phyloP scores from a whole-genome alignment of 352 stramenopile genomes.

The Pilasporangium apinafurcum region DNA sequence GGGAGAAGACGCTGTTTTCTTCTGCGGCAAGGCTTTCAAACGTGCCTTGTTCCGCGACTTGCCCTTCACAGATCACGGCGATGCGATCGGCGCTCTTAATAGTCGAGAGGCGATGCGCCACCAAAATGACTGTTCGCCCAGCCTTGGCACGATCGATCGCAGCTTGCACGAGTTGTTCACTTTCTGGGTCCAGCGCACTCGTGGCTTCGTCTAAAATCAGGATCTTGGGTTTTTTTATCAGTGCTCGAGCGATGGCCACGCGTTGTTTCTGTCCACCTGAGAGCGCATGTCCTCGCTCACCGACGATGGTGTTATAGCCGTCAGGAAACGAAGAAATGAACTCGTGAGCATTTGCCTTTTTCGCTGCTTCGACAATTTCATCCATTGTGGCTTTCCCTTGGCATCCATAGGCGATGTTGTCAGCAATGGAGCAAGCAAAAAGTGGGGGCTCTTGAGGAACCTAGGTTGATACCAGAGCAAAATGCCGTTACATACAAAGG shows the following conservation, averaged over 20 bases:
- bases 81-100: constrained; percentile 89
- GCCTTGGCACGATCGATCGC: constrained; percentile 68
- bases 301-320: constrained; percentile 73
- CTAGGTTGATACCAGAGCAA: constrained; percentile 6
- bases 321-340: constrained; percentile 75
- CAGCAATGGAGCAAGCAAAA: constrained; percentile 66
- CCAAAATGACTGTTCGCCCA: constrained; percentile 93
- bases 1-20: constrained; percentile 62
- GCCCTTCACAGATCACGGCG: constrained; percentile 59
- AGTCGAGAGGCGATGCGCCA: constrained; percentile 95
- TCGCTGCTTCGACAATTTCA: constrained; percentile 53
- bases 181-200: constrained; percentile 68
- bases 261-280: constrained; percentile 81
- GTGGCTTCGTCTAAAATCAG: constrained; percentile 78
- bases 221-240: constrained; percentile 73
- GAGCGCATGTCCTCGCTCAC: constrained; percentile 61
- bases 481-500: constrained; percentile 85
- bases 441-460: constrained; percentile 63
- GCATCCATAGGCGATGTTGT: constrained; percentile 76
- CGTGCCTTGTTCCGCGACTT: constrained; percentile 65
- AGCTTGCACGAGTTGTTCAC: constrained; percentile 74
- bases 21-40: constrained; percentile 57
- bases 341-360: constrained; percentile 68
- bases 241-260: constrained; percentile 18
- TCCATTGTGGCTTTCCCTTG: constrained; percentile 37